A percentile compares a stretch with the other conserved stretches of the same genome.
Conservation (phyloP, 306 rosid genomes). For the Pyrus pyrifolia region DNA sequence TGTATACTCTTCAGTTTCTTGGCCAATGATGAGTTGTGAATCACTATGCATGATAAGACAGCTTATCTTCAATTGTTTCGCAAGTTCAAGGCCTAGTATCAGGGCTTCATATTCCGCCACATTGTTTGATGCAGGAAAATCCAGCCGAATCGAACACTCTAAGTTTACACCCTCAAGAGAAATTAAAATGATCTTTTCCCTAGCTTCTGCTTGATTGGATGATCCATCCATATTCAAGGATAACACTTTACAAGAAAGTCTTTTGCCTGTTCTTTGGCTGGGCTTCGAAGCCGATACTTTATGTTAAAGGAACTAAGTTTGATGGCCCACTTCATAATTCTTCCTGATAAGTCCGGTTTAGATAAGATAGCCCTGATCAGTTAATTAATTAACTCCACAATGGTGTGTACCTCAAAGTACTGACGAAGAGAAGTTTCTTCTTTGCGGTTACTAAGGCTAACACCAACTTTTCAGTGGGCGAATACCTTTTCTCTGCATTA, state of each 20-base stretch:
- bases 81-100: too few relatives aligned
- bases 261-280: accelerated
- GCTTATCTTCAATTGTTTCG: too few relatives aligned
- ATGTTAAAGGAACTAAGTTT: background rate
- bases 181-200: background rate
- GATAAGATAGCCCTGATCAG: background rate
- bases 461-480: too few relatives aligned
- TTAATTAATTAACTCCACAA: background rate
- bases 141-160: too few relatives aligned
- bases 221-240: background rate
- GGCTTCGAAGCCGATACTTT: background rate
- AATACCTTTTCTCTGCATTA: too few relatives aligned
- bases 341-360: background rate
- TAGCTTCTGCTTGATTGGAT: accelerated
- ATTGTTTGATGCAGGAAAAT: too few relatives aligned
- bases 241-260: background rate
- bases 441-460: background rate
- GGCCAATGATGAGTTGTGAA: too few relatives aligned
- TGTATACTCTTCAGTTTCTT: background rate
- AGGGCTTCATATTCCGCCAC: too few relatives aligned
- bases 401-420: background rate
- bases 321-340: background rate
- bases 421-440: accelerated
- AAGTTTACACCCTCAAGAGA: accelerated
- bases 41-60: too few relatives aligned